Evolutionary conservation across 345 rosid genomes (phyloP).

Genomic region (Euphorbia lathyris): DNA sequence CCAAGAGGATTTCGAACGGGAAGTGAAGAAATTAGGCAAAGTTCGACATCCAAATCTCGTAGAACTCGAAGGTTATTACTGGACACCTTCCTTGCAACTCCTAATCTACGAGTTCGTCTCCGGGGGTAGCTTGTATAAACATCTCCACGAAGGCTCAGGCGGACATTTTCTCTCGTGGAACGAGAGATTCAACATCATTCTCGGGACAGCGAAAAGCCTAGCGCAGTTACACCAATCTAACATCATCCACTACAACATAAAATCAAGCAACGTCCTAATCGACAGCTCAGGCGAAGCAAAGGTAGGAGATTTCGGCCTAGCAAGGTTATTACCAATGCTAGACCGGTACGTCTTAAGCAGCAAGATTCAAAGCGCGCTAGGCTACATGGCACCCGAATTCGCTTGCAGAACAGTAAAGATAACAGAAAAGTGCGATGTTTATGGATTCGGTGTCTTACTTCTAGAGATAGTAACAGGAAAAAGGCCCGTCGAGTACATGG

Average conservation of each 20-base stretch:
- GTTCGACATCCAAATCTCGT: slow-evolving; percentile 76
- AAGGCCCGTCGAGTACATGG: slow-evolving; percentile 93
- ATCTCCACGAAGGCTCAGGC: slow-evolving; percentile 68
- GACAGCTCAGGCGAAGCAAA: slow-evolving; percentile 80
- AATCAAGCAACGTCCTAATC: slow-evolving; percentile 84
- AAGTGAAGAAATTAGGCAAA: slow-evolving; percentile 84
- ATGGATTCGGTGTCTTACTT: slow-evolving; percentile 84
- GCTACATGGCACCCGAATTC: slow-evolving; percentile 99
- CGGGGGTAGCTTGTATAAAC: slow-evolving; percentile 86
- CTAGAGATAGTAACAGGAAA: slow-evolving; percentile 85
- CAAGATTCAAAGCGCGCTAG: slow-evolving; percentile 95
- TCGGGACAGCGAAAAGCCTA: slow-evolving; percentile 84
- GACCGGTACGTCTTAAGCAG: slow-evolving; percentile 89
- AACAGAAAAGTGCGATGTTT: slow-evolving; percentile 92
- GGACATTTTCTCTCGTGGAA: slow-evolving; percentile 72
- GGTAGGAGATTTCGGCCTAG: slow-evolving; percentile 89
- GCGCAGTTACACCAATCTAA: slow-evolving; percentile 78
- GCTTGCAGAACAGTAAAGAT: slow-evolving; percentile 93
- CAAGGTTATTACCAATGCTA: slow-evolving; percentile 85
- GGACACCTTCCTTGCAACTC: slow-evolving; percentile 93
- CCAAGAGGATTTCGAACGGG: slow-evolving; percentile 88
- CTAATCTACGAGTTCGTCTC: slow-evolving; percentile 81
- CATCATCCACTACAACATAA: slow-evolving; percentile 90
- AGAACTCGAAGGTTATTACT: slow-evolving; percentile 90
- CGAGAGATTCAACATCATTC: slow-evolving; percentile 76